These are phyloP conservation scores for Cadophora gregata DNA, from an alignment of 2,329 filamentous ascomycete genomes.

Conservation along the genomic window DNA sequence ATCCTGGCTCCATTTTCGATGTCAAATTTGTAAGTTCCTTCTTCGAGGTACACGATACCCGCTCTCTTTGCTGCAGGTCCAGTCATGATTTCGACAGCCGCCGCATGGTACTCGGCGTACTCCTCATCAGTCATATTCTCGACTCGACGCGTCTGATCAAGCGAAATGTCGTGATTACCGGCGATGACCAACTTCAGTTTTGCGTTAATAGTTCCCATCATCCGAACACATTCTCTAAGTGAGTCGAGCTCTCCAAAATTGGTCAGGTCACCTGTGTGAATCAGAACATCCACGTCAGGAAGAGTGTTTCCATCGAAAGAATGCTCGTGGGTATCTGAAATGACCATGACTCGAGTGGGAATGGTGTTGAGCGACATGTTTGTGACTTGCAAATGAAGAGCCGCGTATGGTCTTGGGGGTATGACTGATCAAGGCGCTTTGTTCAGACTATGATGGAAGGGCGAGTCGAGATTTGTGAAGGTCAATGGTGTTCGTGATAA, in stretches of 20 bases:
- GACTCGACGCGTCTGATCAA: conserved; percentile 48
- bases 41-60: conserved; percentile 38
- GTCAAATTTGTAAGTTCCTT: conserved; percentile 39
- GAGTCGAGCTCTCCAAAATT: conserved; percentile 37
- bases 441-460: too few relatives aligned
- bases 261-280: conserved; percentile 49
- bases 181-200: conserved; percentile 65
- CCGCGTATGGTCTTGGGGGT: too few relatives aligned
- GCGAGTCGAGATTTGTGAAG: too few relatives aligned
- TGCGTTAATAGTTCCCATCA: conserved; percentile 50
- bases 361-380: conserved; percentile 26
- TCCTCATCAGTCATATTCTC: conserved; percentile 19
- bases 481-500: too few relatives aligned
- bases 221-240: conserved; percentile 38
- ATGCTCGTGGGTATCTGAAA: conserved; percentile 38
- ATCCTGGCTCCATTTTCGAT: conserved; percentile 38
- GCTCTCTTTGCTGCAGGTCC: conserved; percentile 25
- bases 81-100: conserved; percentile 26
- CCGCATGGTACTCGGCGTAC: conserved; percentile 17
- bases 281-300: conserved; percentile 44
- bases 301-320: conserved; percentile 28
- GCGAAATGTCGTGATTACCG: conserved; percentile 65
- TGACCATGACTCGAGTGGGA: conserved; percentile 35
- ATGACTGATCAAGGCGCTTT: too few relatives aligned
- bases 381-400: background rate